Base-by-base conservation (phyloP, 2,329 filamentous ascomycete genomes). In the Penicillium sp. region DNA sequence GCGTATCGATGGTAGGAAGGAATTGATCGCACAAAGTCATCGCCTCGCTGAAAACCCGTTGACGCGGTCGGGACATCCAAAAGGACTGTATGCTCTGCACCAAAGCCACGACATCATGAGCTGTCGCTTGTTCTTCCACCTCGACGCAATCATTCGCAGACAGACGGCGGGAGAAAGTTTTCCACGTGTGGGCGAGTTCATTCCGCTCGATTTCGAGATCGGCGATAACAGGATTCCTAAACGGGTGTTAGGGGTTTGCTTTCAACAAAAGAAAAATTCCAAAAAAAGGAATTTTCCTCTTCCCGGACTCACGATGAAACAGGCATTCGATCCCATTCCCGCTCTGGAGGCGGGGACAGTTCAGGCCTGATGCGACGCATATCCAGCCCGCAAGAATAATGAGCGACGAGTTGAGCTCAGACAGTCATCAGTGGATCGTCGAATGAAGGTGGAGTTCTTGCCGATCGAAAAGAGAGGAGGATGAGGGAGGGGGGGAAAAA, bases 191-290 rank as follows among this genome's bases (percentile, higher is more conserved):
- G 18, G 51, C 51, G 13, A 66, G 50, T 47, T 65, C 61, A 42
- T 61, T 63, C 32, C 57, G 58, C 53, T 66, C 62, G 37, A 64
- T 49, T 41, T 66, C 62, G 30, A 66, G 60, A 37, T 51, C 54
- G 4, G 53, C 55, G 43, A 60, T 56, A 11, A 51, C 45, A n/a
- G 56, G 50, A 18, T 54, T 47, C 12, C 60, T 64, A 26, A 3
- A 22, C 10, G 32, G 31, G 28, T 33, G n/a, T 6, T 28, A 9
- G 32, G 13, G 15, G 14, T 23, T 6, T 23, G 6, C 22, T 23
- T 23, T 23, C 6, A 23, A 23, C 22, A 11, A 6, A 23, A 23
- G 18, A 22, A 22, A 22, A 22, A 22, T 22, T 22, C n/a, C n/a
- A n/a, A n/a, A n/a, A n/a, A n/a, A n/a, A n/a, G n/a, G n/a, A n/a